Conservation (phyloP, 371 early-diverging fungal genomes). For the Nematocida sp. region DNA sequence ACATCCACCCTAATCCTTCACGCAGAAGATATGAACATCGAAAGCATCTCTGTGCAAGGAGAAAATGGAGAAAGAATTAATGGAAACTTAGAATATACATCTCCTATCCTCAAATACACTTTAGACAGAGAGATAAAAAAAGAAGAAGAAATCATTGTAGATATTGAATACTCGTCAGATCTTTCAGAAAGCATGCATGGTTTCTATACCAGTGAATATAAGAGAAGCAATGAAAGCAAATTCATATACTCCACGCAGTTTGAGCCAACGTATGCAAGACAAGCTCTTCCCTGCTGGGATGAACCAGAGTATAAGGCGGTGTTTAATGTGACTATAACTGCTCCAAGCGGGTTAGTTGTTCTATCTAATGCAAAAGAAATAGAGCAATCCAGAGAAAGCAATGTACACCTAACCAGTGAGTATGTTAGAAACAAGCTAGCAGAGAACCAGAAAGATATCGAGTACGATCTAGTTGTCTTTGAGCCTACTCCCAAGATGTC, state of each 20-base stretch:
- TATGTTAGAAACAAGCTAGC: too few relatives aligned
- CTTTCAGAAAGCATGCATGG: slow-evolving; percentile 55
- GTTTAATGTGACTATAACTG: slow-evolving; percentile 74
- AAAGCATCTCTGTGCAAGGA: neutral
- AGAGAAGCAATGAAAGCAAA: neutral
- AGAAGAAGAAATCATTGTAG: neutral
- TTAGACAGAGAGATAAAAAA: neutral
- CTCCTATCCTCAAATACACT: neutral
- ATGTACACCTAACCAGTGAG: slow-evolving; percentile 3
- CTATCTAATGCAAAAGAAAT: slow-evolving; percentile 74
- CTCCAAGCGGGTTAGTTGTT: slow-evolving; percentile 71
- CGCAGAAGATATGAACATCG: slow-evolving; percentile 3
- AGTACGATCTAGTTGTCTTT: slow-evolving; percentile 66
- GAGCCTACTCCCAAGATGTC: slow-evolving; percentile 78
- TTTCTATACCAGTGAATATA: slow-evolving; percentile 59
- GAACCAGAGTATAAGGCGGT: slow-evolving; percentile 82
- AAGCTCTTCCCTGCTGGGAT: slow-evolving; percentile 83
- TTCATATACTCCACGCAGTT: slow-evolving; percentile 72
- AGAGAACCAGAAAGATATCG: slow-evolving; percentile 39
- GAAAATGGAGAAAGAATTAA: neutral
- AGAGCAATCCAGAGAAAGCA: neutral
- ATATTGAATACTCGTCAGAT: slow-evolving; percentile 44
- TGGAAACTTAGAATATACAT: neutral
- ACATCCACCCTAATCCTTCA: slow-evolving; percentile 21
- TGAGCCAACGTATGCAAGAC: slow-evolving; percentile 80